Evolutionary conservation across 2,329 filamentous ascomycete genomes (phyloP), one percentile per base, ranked within the genome.

Genomic region (Chalara sp.): DNA sequence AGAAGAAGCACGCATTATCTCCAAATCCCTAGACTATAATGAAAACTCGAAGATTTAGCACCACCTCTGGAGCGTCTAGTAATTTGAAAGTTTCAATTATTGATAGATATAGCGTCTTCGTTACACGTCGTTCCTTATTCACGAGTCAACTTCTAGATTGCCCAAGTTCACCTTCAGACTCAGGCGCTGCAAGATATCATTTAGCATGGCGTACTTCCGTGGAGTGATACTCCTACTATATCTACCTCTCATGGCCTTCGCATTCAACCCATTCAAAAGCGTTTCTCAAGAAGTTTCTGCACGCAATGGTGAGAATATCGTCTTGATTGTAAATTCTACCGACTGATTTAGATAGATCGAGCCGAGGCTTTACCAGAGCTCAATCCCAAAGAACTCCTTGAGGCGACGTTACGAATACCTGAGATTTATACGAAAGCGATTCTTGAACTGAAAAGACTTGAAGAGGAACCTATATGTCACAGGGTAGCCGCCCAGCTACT

Each of bases 391-490:
- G 35, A 13, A 33, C 52, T 63, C 6, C 53, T 60, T 2, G 54
- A 58, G n/a, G 50, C 57, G 6, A 49, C 48, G 35, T 43, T 47
- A 6, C 55, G 48, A 35, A 61, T 58, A 30, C 56, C 61, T 33
- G 59, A 64, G 45, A 48, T 64, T 6, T 66, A 64, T 45, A 58
- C 52, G n/a, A 61, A 63, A 47, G 63, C 63, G n/a, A 58, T 65
- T 50, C 40, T 62, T n/a, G 56, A 62, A 47, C 52, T 67, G 31
- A 59, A 64, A 44, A 52, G 57, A 30, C 53, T 67, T 5, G 57
- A 65, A 46, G 59, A 62, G 10, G 57, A 67, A 43, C 63, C 63
- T 29, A 52, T 65, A 21, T 67, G 65, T 45, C 61, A 65, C 46
- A 61, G 64, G 12, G 43, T 63, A 8, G 64, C 65, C 13, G 64